Evolutionary conservation across 768 basidiomycete genomes (phyloP).

Genomic region (Termitomyces sp.): DNA sequence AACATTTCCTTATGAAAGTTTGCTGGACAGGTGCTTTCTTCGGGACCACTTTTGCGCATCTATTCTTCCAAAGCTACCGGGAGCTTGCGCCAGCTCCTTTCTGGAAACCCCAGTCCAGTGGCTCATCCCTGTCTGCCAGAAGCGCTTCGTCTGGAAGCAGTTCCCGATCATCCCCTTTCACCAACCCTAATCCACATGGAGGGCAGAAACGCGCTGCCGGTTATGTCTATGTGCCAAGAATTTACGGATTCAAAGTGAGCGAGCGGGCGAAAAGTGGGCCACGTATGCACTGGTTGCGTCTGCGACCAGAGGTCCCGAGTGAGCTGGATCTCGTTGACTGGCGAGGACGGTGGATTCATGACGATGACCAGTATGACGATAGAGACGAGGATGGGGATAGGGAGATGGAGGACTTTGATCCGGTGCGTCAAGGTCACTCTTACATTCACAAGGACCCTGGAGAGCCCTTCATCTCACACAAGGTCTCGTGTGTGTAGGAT

Average conservation of each 20-base stretch:
- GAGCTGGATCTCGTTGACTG: constrained; percentile 88
- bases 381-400: constrained; percentile 69
- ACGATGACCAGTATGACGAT: constrained; percentile 52
- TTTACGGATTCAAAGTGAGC: constrained; percentile 97
- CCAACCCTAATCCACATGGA: constrained; percentile 85
- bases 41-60: constrained; percentile 96
- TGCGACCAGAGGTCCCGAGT: constrained; percentile 73
- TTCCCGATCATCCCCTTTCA: constrained; percentile 53
- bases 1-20: constrained; percentile 3
- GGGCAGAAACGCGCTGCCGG: constrained; percentile 87
- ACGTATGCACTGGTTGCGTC: constrained; percentile 92
- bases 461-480: constrained; percentile 1
- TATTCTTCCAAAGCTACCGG: constrained; percentile 97
- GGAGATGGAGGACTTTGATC: constrained; percentile 85
- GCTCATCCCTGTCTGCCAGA: constrained; percentile 53
- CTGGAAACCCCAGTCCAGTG: constrained; percentile 62
- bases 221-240: constrained; percentile 83
- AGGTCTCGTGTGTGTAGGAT: constrained; percentile 31
- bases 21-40: constrained; percentile 83
- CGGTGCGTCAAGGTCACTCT: constrained; percentile 38
- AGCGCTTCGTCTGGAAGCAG: constrained; percentile 44
- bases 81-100: constrained; percentile 94
- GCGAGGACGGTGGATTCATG: constrained; percentile 83
- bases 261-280: constrained; percentile 94
- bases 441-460: constrained; percentile 4